phyloP scores from a whole-genome alignment of 2,329 filamentous ascomycete species.

The Aureobasidium mangrovei region DNA sequence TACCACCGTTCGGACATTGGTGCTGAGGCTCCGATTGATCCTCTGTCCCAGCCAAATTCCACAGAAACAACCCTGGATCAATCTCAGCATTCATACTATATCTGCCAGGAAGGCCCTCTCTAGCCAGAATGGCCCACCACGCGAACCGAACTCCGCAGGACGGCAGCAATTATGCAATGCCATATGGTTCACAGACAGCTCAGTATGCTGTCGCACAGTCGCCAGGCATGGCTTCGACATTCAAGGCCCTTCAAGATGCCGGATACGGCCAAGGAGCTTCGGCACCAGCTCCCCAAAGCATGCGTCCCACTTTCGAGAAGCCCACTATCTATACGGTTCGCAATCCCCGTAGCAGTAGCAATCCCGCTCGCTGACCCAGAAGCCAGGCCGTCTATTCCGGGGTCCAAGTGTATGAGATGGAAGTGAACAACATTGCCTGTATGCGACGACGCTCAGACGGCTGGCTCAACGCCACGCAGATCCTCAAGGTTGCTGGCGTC shows the following conservation, averaged over 20 bases:
- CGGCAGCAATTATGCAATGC: slow-evolving; percentile 9
- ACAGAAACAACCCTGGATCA: no score
- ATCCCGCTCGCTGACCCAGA: slow-evolving; percentile 4
- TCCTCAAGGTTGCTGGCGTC: slow-evolving; percentile 92
- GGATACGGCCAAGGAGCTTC: slow-evolving; percentile 9
- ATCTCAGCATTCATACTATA: no score
- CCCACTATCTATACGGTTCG: slow-evolving; percentile 44
- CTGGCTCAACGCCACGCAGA: slow-evolving; percentile 97
- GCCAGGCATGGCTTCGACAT: slow-evolving; percentile 11
- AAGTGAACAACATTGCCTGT: slow-evolving; percentile 83
- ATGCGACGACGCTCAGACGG: slow-evolving; percentile 94
- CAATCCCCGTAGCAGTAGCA: neutral
- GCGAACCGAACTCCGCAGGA: slow-evolving; percentile 3
- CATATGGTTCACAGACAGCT: slow-evolving; percentile 12
- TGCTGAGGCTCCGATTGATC: no score
- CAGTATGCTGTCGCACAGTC: slow-evolving; percentile 5
- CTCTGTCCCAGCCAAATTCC: no score
- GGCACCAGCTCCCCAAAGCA: neutral
- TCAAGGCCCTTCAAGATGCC: slow-evolving; percentile 11
- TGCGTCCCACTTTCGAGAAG: slow-evolving; percentile 23
- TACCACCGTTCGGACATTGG: no score
- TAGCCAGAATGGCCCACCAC: slow-evolving; percentile 7
- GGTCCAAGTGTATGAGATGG: slow-evolving; percentile 97
- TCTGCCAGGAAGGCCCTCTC: neutral
- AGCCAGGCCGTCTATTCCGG: slow-evolving; percentile 82